Evolutionary conservation across 495 filamentous ascomycete species (phyloP).

Genomic region (Trichocladium uniseriatum): DNA sequence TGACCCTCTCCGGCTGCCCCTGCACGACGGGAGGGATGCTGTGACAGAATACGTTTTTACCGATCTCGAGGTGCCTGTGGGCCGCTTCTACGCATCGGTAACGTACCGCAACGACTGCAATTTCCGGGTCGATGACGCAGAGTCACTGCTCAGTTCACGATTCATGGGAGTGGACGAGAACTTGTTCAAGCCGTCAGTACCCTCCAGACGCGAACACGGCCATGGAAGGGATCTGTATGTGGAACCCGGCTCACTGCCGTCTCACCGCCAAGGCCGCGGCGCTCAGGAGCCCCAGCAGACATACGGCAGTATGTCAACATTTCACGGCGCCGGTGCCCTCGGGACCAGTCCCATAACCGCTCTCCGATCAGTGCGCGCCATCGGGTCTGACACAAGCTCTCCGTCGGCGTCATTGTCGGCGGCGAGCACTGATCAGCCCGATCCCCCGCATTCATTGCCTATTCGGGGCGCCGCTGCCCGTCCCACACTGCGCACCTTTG

Average conservation of each 20-base stretch:
- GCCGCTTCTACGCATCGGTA: constrained; percentile 70
- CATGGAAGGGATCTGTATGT: constrained; percentile 31
- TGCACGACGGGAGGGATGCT: constrained; percentile 59
- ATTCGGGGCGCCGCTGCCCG: constrained; percentile 28
- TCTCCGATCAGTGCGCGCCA: constrained; percentile 54
- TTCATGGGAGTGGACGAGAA: constrained; percentile 80
- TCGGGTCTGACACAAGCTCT: constrained; percentile 52
- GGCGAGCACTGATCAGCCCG: constrained; percentile 35
- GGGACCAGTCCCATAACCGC: constrained; percentile 84
- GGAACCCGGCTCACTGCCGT: constrained; percentile 70
- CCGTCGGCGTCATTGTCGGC: constrained; percentile 55
- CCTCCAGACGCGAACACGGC: constrained; percentile 18
- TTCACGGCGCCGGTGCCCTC: constrained; percentile 67
- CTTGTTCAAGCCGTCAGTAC: constrained; percentile 68
- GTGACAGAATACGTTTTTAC: constrained; percentile 71
- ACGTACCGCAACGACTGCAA: constrained; percentile 79
- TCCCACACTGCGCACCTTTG: constrained; percentile 38
- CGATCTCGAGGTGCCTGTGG: constrained; percentile 74
- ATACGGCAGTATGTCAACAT: constrained; percentile 89
- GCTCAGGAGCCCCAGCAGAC: constrained; percentile 63
- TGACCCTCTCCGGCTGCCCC: constrained; percentile 62
- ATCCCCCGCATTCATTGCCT: constrained; percentile 37
- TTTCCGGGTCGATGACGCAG: constrained; percentile 84
- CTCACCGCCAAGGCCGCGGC: constrained; percentile 37
- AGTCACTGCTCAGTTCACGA: constrained; percentile 87